phyloP scores from a whole-genome alignment of 768 basidiomycete genomes.

The Lenzites betulinus region DNA sequence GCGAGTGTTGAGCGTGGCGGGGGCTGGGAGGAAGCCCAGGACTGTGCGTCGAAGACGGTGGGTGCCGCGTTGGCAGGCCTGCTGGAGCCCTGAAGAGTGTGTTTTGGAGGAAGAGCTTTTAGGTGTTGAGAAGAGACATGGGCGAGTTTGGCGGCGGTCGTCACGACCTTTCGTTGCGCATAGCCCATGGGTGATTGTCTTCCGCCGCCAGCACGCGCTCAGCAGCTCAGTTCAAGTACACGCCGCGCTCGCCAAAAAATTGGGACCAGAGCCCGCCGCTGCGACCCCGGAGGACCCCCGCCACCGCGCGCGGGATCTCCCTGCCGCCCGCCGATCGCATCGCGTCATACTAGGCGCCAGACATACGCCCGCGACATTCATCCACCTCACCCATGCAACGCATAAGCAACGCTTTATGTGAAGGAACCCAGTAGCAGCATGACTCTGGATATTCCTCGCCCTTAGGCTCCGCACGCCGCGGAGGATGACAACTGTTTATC shows the following conservation, averaged over 20 bases:
- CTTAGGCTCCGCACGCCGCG: not conserved
- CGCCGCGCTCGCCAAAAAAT: slow-evolving; percentile 17
- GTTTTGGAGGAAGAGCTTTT: slow-evolving; percentile 62
- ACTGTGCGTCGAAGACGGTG: slow-evolving; percentile 57
- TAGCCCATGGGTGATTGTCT: slow-evolving; percentile 50
- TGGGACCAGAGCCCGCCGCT: slow-evolving; percentile 13
- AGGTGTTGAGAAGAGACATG: slow-evolving; percentile 60
- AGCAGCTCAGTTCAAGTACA: not conserved
- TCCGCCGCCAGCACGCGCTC: slow-evolving; percentile 27
- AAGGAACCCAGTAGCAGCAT: no score
- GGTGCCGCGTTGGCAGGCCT: slow-evolving; percentile 16
- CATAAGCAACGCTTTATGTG: no score
- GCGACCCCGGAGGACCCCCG: slow-evolving; percentile 19
- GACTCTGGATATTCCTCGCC: no score
- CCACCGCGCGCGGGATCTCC: not conserved
- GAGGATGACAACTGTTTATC: not conserved
- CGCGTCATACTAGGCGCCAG: no score
- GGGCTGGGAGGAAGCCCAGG: slow-evolving; percentile 73
- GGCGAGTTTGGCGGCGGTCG: slow-evolving; percentile 47
- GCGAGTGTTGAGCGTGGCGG: slow-evolving; percentile 70
- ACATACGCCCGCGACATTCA: not conserved
- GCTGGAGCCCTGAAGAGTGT: slow-evolving; percentile 38
- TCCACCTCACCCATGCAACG: no score
- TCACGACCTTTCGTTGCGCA: slow-evolving; percentile 56
- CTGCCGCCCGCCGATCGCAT: not conserved